phyloP scores from a whole-genome alignment of 495 filamentous ascomycete genomes.

The Trichoderma reesei region DNA sequence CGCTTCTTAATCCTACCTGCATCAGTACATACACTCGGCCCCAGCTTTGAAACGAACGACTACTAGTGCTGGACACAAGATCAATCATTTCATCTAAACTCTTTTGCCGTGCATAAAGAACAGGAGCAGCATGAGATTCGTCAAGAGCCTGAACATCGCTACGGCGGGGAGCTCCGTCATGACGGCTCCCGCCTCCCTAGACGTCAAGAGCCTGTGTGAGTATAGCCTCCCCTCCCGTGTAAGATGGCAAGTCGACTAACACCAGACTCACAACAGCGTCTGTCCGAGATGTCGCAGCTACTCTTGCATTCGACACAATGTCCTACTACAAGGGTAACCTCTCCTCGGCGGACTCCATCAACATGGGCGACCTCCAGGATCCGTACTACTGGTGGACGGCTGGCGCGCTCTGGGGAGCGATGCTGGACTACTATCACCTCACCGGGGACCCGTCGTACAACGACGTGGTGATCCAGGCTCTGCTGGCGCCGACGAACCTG shows the following conservation, averaged over 20 bases:
- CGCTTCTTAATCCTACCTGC: background rate
- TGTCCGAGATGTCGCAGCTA: slow-evolving; percentile 37
- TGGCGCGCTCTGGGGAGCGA: slow-evolving; percentile 58
- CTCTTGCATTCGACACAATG: slow-evolving; percentile 44
- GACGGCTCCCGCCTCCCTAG: slow-evolving; percentile 29
- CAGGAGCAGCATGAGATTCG: background rate
- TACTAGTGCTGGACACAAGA: background rate
- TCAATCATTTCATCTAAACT: background rate
- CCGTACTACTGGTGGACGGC: slow-evolving; percentile 82
- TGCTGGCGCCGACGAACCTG: slow-evolving; percentile 55
- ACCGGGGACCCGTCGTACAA: slow-evolving; percentile 71
- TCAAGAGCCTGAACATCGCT: background rate
- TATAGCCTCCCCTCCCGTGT: background rate
- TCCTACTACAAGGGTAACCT: slow-evolving; percentile 57
- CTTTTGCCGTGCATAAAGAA: background rate
- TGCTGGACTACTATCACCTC: slow-evolving; percentile 80
- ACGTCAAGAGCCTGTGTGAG: slow-evolving; percentile 34
- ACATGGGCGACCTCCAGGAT: slow-evolving; percentile 52
- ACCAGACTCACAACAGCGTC: slow-evolving; percentile 27
- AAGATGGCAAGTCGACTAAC: slow-evolving; percentile 14
- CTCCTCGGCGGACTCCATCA: slow-evolving; percentile 28
- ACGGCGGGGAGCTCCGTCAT: slow-evolving; percentile 15
- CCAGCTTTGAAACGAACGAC: background rate
- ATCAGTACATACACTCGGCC: background rate
- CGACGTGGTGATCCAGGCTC: slow-evolving; percentile 50